Evolutionary conservation across 768 basidiomycete genomes (phyloP).

Genomic region (Glaciozyma antarctica): DNA sequence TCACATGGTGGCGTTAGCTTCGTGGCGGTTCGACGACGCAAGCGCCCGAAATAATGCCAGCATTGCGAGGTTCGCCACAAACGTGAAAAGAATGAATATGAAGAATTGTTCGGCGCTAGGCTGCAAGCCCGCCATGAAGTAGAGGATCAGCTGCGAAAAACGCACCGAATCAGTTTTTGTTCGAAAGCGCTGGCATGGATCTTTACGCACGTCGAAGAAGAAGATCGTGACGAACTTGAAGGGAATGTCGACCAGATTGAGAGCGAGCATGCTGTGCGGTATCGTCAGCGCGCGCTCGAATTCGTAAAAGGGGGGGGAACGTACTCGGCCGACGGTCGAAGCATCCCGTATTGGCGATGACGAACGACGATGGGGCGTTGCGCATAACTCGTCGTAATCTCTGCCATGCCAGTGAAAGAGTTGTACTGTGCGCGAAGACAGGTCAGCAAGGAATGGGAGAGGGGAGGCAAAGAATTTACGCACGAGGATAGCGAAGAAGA

Average conservation of each 20-base stretch:
- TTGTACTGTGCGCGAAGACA: too few species aligned
- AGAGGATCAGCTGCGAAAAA: too few species aligned
- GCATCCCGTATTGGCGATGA: too few species aligned
- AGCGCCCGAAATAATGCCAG: slow-evolving; percentile 36
- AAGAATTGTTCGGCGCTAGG: slow-evolving; percentile 44
- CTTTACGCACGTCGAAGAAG: slow-evolving; percentile 28
- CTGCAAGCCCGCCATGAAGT: slow-evolving; percentile 45
- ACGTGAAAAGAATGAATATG: slow-evolving; percentile 43
- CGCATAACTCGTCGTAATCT: slow-evolving; percentile 37
- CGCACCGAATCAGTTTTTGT: too few species aligned
- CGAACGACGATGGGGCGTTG: slow-evolving; percentile 35
- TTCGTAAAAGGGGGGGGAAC: too few species aligned
- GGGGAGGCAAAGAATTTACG: background rate
- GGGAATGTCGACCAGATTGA: slow-evolving; percentile 38
- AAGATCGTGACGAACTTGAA: slow-evolving; percentile 34
- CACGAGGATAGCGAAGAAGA: slow-evolving; percentile 53
- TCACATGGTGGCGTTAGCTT: slow-evolving; percentile 23
- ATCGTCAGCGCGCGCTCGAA: too few species aligned
- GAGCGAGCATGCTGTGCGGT: slow-evolving; percentile 42
- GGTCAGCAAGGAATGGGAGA: background rate
- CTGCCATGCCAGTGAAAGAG: slow-evolving; percentile 17
- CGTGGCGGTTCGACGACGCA: slow-evolving; percentile 23
- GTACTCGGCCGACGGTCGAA: too few species aligned
- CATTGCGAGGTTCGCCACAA: slow-evolving; percentile 40
- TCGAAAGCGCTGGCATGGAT: too few species aligned